Evolutionary conservation across 331 rosid species (phyloP).

Genomic region (Phaseolus coccineus): DNA sequence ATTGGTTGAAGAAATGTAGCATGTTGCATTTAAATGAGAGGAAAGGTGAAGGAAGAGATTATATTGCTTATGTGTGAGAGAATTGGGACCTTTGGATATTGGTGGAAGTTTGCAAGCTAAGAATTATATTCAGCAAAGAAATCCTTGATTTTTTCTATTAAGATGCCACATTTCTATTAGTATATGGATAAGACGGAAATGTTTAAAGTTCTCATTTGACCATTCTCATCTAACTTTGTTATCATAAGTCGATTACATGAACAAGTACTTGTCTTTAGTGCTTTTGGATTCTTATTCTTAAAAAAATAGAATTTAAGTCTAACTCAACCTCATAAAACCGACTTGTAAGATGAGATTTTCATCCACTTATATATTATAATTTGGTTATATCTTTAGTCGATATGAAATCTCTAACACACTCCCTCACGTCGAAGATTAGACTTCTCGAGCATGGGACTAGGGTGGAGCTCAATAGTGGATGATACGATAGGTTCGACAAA

Average conservation of each 20-base stretch:
- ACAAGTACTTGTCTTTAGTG: neutral
- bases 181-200: constrained; percentile 12
- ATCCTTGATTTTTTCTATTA: neutral
- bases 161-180: neutral
- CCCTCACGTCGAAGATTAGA: too few species aligned
- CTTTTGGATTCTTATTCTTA: constrained; percentile 1
- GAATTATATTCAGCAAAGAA: neutral
- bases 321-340: too few species aligned
- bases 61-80: neutral
- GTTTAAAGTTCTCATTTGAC: constrained; percentile 16
- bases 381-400: too few species aligned
- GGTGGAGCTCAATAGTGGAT: too few species aligned
- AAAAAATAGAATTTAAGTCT: too few species aligned
- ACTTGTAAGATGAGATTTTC: too few species aligned
- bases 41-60: neutral
- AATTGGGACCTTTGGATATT: neutral
- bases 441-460: too few species aligned
- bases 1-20: constrained; percentile 1
- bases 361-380: too few species aligned
- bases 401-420: too few species aligned
- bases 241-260: constrained; percentile 18
- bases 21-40: neutral
- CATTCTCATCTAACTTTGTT: constrained; percentile 10
- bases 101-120: neutral
- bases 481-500: too few species aligned